A percentile compares a stretch with the other conserved stretches of the same genome.
Evolutionary conservation across 352 stramenopile species (phyloP).

Genomic region (Globisporangium carolinianum): DNA sequence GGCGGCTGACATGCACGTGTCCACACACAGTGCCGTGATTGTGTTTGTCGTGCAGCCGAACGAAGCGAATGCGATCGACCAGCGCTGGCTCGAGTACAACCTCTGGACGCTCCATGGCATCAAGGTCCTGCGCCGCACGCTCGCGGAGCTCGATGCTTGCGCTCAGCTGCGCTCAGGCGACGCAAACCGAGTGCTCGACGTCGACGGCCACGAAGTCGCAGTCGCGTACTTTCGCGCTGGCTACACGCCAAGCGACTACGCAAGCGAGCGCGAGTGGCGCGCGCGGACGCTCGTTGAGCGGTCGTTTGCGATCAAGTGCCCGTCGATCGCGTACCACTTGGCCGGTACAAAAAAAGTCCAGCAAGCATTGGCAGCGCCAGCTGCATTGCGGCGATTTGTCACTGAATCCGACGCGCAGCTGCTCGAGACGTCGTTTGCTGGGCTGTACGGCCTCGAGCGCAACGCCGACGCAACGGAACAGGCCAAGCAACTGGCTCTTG

Average conservation of each 20-base stretch:
- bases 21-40: conserved; percentile 44
- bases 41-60: conserved; percentile 90
- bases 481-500: conserved; percentile 66
- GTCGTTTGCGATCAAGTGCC: conserved; percentile 94
- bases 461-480: conserved; percentile 53
- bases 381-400: conserved; percentile 89
- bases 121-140: conserved; percentile 64
- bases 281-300: conserved; percentile 85
- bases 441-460: conserved; percentile 92
- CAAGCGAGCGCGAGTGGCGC: conserved; percentile 86
- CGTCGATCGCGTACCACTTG: conserved; percentile 94
- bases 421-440: conserved; percentile 91
- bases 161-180: conserved; percentile 27
- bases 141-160: conserved; percentile 50
- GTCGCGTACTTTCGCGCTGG: conserved; percentile 95
- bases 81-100: conserved; percentile 91
- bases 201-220: conserved; percentile 78
- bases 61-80: conserved; percentile 89
- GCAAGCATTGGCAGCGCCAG: conserved; percentile 88
- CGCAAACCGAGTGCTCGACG: conserved; percentile 37
- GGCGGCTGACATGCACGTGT: too few relatives aligned
- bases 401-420: conserved; percentile 43
- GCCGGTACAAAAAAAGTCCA: conserved; percentile 98
- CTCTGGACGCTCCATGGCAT: conserved; percentile 82
- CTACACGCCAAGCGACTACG: conserved; percentile 96